Evolutionary conservation across 2,329 filamentous ascomycete genomes (phyloP), one percentile per base, ranked within the genome.

Genomic region (Diaporthe vaccinii): DNA sequence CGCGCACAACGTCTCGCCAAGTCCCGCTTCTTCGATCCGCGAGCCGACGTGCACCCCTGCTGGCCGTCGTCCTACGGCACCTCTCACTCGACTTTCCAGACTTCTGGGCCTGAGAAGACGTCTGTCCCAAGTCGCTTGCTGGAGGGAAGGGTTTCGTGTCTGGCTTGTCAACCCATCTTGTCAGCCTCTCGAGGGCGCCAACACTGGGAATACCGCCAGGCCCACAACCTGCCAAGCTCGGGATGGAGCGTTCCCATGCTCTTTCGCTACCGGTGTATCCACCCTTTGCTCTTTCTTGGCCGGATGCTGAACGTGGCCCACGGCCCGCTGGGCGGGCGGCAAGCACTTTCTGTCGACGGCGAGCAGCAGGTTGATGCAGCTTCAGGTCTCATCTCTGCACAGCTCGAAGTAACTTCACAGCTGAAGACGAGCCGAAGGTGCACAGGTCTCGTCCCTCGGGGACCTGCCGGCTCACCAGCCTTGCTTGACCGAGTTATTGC

Each of bases 171-270:
- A 20, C 46, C 31, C 28, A 14, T 53, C 31, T 39, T 69, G 34
- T 41, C 46, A 39, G 44, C 65, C 65, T 39, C 31, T 31, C 25
- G 34, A 55, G 2, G 31, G 34, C 65, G 36, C 46, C 34, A 28
- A 28, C 34, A 55, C 34, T 69, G 49, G 31, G 9, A 22, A 41
- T 28, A 55, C 9, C 12, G 49, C n/a, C n/a, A 41, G 34, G 34
- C 2, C 65, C 49, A 41, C n/a, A n/a, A 20, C 49, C 65, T 69
- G 65, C 65, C 65, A 55, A 69, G 65, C n/a, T 55, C 65, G 65
- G 46, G 34, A 69, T 69, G 65, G 49, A 55, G 55, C 65, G 34
- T 12, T 31, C n/a, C 65, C 49, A 53, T 41, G 65, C 46, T 28
- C 10, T 25, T 12, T 69, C 34, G 65, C 49, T 69, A 55, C 46